Percentiles rank a stretch among this genome's conserved stretches.
phyloP scores from a whole-genome alignment of 768 basidiomycete species.

The Tulasnella sp. region DNA sequence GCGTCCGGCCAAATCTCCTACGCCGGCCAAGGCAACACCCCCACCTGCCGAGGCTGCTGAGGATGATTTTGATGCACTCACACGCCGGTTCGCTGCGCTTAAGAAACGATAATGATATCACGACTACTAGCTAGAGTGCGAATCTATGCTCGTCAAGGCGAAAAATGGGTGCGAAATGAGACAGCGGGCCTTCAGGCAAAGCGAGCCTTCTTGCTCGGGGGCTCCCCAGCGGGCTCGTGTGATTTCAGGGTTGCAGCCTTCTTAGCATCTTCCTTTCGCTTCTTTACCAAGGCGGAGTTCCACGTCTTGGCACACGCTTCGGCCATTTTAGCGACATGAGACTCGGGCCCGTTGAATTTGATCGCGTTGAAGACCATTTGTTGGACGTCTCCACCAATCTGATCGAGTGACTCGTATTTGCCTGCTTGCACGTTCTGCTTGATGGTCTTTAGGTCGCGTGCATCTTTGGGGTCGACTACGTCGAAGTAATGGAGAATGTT shows the following conservation, averaged over 20 bases:
- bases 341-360: constrained; percentile 82
- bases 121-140: constrained; percentile 9
- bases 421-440: constrained; percentile 77
- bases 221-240: constrained; percentile 1
- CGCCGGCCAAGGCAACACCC: constrained; percentile 31
- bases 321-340: constrained; percentile 73
- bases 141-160: background rate
- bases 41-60: constrained; percentile 44
- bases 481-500: constrained; percentile 89
- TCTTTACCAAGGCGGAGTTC: constrained; percentile 57
- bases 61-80: constrained; percentile 75
- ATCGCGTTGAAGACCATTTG: constrained; percentile 89
- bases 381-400: constrained; percentile 81
- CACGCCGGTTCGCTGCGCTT: constrained; percentile 80
- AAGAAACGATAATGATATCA: constrained; percentile 66
- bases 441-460: constrained; percentile 84
- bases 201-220: constrained; percentile 30
- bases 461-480: constrained; percentile 80
- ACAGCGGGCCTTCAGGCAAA: constrained; percentile 10
- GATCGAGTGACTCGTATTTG: constrained; percentile 76
- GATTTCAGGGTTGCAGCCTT: background rate
- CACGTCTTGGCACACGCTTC: constrained; percentile 50
- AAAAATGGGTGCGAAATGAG: background rate
- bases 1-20: constrained; percentile 30
- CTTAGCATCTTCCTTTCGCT: constrained; percentile 64